Conservation (phyloP, 2,329 filamentous ascomycete genomes). For the Zymoseptoria brevis region DNA sequence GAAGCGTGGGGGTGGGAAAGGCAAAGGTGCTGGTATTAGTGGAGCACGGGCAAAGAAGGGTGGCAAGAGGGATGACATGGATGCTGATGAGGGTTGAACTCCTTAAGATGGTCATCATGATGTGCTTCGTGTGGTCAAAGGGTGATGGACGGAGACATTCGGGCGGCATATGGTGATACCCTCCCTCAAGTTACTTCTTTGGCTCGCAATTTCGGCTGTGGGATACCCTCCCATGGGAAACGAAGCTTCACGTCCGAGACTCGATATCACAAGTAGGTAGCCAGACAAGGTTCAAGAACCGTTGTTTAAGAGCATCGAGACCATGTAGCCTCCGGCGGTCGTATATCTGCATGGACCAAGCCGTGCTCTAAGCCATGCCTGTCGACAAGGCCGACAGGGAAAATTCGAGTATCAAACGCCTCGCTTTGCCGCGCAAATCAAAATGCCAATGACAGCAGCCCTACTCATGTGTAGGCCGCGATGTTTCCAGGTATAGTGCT, state of each 20-base stretch:
- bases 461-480: not conserved
- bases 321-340: not conserved
- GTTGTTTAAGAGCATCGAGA: not conserved
- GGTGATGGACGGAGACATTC: not conserved
- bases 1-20: constrained; percentile 49
- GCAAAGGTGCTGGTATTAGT: constrained; percentile 43
- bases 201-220: not conserved
- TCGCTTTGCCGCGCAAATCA: not conserved
- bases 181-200: not conserved
- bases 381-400: not conserved
- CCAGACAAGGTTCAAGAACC: not conserved
- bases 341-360: not conserved
- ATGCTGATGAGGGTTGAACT: constrained; percentile 58
- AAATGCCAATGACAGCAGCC: not conserved
- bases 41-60: constrained; percentile 46
- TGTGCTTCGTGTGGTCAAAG: not conserved
- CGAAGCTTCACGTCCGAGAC: not conserved
- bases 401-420: not conserved
- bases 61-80: constrained; percentile 59
- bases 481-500: not conserved
- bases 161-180: not conserved
- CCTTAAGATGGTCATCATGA: not conserved
- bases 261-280: not conserved
- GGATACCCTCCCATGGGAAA: too few species aligned
- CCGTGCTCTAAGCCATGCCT: not conserved